Base-by-base conservation (phyloP, 2,329 filamentous ascomycete species). In the Aspergillus pseudoterreus region DNA sequence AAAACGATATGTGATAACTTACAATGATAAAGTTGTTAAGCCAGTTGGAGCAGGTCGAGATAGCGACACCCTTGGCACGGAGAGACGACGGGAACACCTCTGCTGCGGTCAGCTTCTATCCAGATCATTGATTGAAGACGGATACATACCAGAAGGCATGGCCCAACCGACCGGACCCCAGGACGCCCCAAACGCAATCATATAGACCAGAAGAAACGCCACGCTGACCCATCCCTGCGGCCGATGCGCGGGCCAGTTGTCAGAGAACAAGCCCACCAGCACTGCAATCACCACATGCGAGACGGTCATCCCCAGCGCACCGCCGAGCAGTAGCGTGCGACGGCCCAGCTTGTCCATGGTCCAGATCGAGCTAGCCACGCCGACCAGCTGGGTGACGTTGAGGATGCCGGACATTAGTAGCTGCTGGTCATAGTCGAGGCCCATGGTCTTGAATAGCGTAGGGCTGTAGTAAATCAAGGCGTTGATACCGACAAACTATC, bases 21-120 rank as follows among this genome's bases (percentile, higher is more conserved):
- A 72, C 72, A 22, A 85, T 81, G 46, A 83, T 78, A 56, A 86
- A 85, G 63, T 86, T 85, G 63, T 79, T 82, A 2, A 85, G 67
- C 77, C 86, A 88, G 68, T 84, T 85, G 5, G 78, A 78, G 52
- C 78, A 82, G 0, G 83, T 86, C 0, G 82, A 82, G 2, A 86
- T 71, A 1, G 83, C 83, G 0, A 85, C 83, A 32, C 85, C 86
- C 63, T 87, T 88, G 2, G 84, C 83, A 6, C 84, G 75, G 0
- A 82, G 69, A 0, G 75, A 77, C 1, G 77, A 79, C 0, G 82
- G 82, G 41, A 87, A 87, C n/a, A 89, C 82, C 54, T 90, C 82
- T 27, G 77, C 74, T 0, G 69, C 66, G 15, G 33, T 60, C 64
- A 57, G 56, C 19, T 19, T 35, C 4, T 22, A 22, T 22, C 5